Base-by-base conservation (phyloP, 257 asterid species). In the Przewalskia tangutica region DNA sequence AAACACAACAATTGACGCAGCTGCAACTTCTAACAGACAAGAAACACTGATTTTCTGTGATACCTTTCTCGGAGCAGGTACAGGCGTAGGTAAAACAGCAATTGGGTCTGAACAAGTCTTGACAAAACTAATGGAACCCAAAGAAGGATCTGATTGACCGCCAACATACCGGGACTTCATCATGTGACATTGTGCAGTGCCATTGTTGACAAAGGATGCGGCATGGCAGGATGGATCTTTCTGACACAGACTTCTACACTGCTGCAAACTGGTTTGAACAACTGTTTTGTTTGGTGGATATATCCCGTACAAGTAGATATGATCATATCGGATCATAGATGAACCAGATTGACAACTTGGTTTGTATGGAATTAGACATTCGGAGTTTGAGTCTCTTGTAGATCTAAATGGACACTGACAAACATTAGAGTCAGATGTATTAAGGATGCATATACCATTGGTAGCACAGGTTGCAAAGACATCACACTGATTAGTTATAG, bases 401-500 rank as follows among this genome's bases (percentile, higher is more conserved):
- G 60, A 42, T 12, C 62, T 18, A 82, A 84, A 88, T n/a, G 91
- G 87, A 12, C 91, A 88, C 73, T 60, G 55, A 79, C 91, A 88
- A 81, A 81, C 14, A 53, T 58, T 51, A 32, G 82, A 81, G 17
- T 88, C 87, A 0, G 86, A 86, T 42, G 81, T 79, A 66, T 88
- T 83, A 17, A 82, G 63, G 79, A 77, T 38, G 59, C 91, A 88
- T 70, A 88, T 79, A 32, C 91, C 91, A 42, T 16, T 83, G 66
- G 80, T 85, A 12, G 20, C 81, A 79, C 91, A 88, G 53, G 91
- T 88, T 27, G 89, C 89, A 59, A 88, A 88, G 55, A 88, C 87
- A 9, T 86, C 86, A 79, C 91, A 88, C 78, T 88, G 91, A 58
- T 85, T 86, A 27, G 36, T 81, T 70, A 88, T 68, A 20, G 91